These are phyloP conservation scores for Stagonosporopsis rhizophila DNA, from an alignment of 2,329 filamentous ascomycete species.

Conservation along the genomic window DNA sequence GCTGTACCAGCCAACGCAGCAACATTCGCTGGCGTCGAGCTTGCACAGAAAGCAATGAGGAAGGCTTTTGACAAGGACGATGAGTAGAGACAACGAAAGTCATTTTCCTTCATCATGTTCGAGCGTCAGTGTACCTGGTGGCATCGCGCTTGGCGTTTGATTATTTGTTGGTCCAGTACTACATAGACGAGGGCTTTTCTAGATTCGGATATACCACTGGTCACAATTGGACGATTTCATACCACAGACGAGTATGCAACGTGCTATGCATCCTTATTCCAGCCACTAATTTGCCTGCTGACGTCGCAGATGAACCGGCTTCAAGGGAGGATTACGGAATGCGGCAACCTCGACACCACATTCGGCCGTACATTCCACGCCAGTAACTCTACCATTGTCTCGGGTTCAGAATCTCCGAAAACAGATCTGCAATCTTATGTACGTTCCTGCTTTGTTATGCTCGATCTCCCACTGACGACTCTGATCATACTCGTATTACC, in stretches of 20 bases:
- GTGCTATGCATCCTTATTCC: background rate
- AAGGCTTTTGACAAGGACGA: constrained; percentile 67
- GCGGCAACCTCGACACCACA: constrained; percentile 20
- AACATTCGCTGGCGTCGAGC: constrained; percentile 86
- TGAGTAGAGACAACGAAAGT: constrained; percentile 29
- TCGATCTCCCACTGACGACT: constrained; percentile 20
- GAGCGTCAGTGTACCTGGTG: constrained; percentile 19
- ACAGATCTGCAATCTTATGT: constrained; percentile 28
- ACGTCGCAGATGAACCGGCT: constrained; percentile 2
- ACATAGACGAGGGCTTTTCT: constrained; percentile 21
- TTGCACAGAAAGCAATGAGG: constrained; percentile 83
- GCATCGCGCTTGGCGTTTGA: constrained; percentile 36
- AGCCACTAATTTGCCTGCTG: constrained; percentile 8
- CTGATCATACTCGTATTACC: constrained; percentile 19
- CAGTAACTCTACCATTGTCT: constrained; percentile 15
- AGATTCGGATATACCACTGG: constrained; percentile 22
- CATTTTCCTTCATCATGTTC: constrained; percentile 21
- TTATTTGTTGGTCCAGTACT: constrained; percentile 14
- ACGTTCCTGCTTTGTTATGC: constrained; percentile 39
- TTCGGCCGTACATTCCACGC: constrained; percentile 19
- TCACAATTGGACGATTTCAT: constrained; percentile 6
- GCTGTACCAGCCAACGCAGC: constrained; percentile 96
- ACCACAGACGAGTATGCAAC: background rate
- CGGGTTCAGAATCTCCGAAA: constrained; percentile 22
- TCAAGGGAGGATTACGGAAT: constrained; percentile 32